Conservation (phyloP, 2,329 filamentous ascomycete species). For the Didymella segeticola region DNA sequence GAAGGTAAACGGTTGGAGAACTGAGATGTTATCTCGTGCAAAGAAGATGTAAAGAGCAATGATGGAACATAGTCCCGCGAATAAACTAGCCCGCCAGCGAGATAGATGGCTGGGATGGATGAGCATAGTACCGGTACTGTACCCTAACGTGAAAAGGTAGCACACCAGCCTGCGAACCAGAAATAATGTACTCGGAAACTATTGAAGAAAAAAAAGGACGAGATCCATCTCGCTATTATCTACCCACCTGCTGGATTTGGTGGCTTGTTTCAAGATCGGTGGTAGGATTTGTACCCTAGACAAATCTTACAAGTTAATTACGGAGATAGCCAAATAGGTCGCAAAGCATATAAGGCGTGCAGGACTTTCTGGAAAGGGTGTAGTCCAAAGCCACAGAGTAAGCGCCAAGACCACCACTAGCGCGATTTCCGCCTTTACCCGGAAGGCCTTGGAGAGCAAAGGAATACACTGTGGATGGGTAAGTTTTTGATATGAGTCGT, state of each 20-base stretch:
- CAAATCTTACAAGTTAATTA: background rate
- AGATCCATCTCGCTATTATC: background rate
- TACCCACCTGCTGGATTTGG: background rate
- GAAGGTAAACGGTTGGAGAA: background rate
- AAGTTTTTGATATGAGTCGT: too few species aligned
- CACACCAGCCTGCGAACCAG: background rate
- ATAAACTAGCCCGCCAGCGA: background rate
- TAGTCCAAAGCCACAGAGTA: background rate
- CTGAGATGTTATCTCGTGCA: background rate
- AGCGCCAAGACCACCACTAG: background rate
- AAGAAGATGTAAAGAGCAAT: background rate
- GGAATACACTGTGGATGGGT: too few species aligned
- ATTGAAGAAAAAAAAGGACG: background rate
- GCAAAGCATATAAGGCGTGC: background rate
- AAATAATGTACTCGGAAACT: background rate
- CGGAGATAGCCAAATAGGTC: background rate
- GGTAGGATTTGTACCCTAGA: background rate
- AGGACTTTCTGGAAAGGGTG: background rate
- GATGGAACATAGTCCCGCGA: background rate
- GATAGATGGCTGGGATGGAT: background rate
- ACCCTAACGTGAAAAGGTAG: background rate
- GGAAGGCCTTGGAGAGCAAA: conserved; percentile 2
- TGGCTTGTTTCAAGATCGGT: background rate
- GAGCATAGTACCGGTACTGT: background rate
- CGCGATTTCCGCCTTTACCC: background rate